Evolutionary conservation across 257 asterid species (phyloP).

Genomic region (Verbena officinalis): DNA sequence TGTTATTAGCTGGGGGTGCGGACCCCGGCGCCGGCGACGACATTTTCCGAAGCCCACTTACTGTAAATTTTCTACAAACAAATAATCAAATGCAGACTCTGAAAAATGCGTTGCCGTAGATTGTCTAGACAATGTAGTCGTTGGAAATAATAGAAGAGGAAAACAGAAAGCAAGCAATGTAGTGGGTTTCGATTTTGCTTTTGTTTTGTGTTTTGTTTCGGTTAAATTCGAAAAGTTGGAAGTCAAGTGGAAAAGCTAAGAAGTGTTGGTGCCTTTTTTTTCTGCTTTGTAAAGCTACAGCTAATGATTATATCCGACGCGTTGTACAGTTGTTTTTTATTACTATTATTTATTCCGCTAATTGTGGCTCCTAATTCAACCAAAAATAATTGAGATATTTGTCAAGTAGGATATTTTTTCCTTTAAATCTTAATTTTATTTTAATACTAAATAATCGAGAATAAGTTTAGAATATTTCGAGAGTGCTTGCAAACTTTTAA

Average conservation of each 20-base stretch:
- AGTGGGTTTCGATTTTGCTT: slow-evolving; percentile 15
- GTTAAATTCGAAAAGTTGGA: slow-evolving; percentile 17
- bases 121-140: background rate
- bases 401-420: no score
- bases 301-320: slow-evolving; percentile 30
- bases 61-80: background rate
- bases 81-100: background rate
- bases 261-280: slow-evolving; percentile 13
- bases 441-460: no score
- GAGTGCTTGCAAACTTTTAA: no score
- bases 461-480: no score
- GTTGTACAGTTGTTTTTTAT: background rate
- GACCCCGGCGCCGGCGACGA: slow-evolving; percentile 61
- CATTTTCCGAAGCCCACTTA: slow-evolving; percentile 27
- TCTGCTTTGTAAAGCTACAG: slow-evolving; percentile 29
- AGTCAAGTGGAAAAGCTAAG: background rate
- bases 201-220: background rate
- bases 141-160: slow-evolving; percentile 28
- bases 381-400: slow-evolving; percentile 13
- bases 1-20: slow-evolving; percentile 43
- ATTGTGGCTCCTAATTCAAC: slow-evolving; percentile 9
- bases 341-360: slow-evolving; percentile 13
- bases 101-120: slow-evolving; percentile 1
- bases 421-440: no score
- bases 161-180: slow-evolving; percentile 10